phyloP scores from a whole-genome alignment of 305 asterid species.

The Plantago lanceolata region DNA sequence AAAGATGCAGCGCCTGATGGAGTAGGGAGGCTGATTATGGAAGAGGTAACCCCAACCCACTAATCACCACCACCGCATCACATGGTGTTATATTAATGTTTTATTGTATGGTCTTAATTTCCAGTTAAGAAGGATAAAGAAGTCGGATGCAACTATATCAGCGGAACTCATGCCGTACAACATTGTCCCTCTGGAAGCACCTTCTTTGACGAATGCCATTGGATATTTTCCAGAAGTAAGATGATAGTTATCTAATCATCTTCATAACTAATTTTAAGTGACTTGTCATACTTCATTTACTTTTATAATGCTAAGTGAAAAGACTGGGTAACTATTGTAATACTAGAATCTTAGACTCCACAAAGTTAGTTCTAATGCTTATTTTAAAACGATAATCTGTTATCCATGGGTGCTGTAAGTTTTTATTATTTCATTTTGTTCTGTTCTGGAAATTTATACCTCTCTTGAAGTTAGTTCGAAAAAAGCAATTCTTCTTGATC shows the following conservation, averaged over 20 bases:
- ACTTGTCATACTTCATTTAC: not conserved
- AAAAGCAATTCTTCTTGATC: conserved; percentile 13
- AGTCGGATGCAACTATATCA: conserved; percentile 69
- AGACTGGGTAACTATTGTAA: conserved; percentile 11
- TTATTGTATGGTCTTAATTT: conserved; percentile 19
- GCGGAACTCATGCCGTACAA: conserved; percentile 73
- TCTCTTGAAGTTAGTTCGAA: conserved; percentile 21
- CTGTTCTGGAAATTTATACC: conserved; percentile 12
- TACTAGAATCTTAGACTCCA: conserved; percentile 10
- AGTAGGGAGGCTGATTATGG: conserved; percentile 70
- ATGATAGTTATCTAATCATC: conserved; percentile 8
- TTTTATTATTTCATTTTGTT: conserved; percentile 11
- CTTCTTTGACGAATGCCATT: conserved; percentile 74
- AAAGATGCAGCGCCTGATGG: conserved; percentile 73
- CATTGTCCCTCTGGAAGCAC: conserved; percentile 87
- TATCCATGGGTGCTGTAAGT: not conserved
- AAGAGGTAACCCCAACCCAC: conserved; percentile 54
- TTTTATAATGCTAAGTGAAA: conserved; percentile 10
- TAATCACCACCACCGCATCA: too few relatives aligned
- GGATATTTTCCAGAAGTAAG: conserved; percentile 95
- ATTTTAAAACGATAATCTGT: conserved; percentile 16
- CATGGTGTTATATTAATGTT: too few relatives aligned
- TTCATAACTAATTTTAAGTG: not conserved
- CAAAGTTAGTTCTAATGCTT: conserved; percentile 3
- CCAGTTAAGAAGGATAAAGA: conserved; percentile 82